Evolutionary conservation across 768 basidiomycete genomes (phyloP).

Genomic region (Lactarius psammicola): DNA sequence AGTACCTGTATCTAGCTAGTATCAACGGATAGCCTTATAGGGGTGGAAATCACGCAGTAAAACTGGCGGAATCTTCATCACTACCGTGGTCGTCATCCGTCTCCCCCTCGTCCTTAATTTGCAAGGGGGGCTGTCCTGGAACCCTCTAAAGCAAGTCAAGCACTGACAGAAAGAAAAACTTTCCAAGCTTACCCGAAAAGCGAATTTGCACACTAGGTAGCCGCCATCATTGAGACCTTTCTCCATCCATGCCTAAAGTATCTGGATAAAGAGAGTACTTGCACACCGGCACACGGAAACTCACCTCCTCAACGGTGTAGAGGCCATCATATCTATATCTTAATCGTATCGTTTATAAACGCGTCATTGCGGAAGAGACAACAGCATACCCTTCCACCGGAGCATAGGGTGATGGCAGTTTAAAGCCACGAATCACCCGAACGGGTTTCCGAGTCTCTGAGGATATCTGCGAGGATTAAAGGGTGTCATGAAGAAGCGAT

Average conservation of each 20-base stretch:
- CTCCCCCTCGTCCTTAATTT: background rate
- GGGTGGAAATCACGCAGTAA: background rate
- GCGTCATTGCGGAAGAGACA: background rate
- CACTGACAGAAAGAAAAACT: background rate
- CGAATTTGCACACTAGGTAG: slow-evolving; percentile 80
- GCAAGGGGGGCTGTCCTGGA: slow-evolving; percentile 48
- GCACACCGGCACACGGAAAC: slow-evolving; percentile 13
- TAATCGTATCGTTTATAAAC: background rate
- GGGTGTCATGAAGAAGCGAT: background rate
- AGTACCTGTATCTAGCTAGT: background rate
- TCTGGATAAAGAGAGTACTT: slow-evolving; percentile 11
- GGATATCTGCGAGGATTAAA: slow-evolving; percentile 50
- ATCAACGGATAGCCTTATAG: background rate
- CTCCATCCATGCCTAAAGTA: slow-evolving; percentile 66
- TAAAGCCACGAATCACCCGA: slow-evolving; percentile 85
- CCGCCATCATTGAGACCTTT: slow-evolving; percentile 66
- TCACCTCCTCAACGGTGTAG: slow-evolving; percentile 72
- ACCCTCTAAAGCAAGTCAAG: slow-evolving; percentile 45
- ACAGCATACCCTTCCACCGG: slow-evolving; percentile 67
- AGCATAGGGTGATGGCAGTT: slow-evolving; percentile 67
- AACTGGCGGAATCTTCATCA: background rate
- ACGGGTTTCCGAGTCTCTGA: slow-evolving; percentile 80
- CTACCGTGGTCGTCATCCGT: background rate
- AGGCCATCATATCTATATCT: slow-evolving; percentile 92
- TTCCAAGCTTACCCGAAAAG: slow-evolving; percentile 60